These are phyloP conservation scores for Salix viminalis DNA, from an alignment of 345 rosid genomes.

Conservation along the genomic window DNA sequence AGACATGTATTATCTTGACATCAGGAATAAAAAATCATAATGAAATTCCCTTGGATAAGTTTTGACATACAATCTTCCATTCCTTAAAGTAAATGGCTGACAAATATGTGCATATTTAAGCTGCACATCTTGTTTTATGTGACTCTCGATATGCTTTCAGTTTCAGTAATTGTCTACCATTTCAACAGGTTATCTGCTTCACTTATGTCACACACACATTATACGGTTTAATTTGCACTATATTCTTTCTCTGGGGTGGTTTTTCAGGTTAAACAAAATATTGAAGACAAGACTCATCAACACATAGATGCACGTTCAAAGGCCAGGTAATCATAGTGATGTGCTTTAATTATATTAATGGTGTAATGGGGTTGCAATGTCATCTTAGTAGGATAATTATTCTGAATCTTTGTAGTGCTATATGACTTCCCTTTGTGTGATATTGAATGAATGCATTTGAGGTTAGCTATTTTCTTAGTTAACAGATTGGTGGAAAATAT, in stretches of 20 bases:
- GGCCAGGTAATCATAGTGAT: constrained; percentile 53
- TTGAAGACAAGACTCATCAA: constrained; percentile 26
- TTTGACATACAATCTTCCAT: background rate
- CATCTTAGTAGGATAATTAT: background rate
- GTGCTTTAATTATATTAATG: background rate
- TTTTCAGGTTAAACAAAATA: constrained; percentile 53
- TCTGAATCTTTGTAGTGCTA: background rate
- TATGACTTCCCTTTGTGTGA: background rate
- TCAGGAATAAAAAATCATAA: background rate
- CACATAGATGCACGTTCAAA: constrained; percentile 75
- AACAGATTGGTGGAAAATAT: background rate
- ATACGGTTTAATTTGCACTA: background rate
- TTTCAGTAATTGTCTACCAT: background rate
- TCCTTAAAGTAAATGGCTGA: background rate
- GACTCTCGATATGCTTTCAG: background rate
- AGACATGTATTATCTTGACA: background rate
- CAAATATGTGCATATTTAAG: background rate
- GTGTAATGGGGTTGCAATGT: no score
- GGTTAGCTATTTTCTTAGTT: background rate
- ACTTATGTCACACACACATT: background rate
- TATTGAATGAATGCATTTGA: background rate
- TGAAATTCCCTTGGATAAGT: background rate
- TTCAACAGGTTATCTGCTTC: background rate
- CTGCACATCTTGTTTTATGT: background rate
- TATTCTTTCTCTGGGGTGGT: background rate